Percentiles rank a stretch among this genome's conserved stretches.
Evolutionary conservation across 1,284 basidiomycete genomes (phyloP).

Genomic region (Bjerkandera adusta): DNA sequence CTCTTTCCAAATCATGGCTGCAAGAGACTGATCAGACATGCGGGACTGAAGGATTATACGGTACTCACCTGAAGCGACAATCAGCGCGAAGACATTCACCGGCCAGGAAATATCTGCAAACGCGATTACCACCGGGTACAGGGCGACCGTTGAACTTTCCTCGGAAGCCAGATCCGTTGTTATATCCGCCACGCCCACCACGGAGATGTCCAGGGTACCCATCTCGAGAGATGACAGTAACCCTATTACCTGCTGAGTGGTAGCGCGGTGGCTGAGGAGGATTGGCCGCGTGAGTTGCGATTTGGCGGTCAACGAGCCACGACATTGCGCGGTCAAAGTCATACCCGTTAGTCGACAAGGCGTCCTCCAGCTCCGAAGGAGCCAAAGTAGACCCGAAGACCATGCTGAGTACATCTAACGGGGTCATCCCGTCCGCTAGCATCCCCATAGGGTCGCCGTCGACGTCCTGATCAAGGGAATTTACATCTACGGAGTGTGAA

Average conservation of each 20-base stretch:
- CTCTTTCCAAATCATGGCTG: constrained; percentile 89
- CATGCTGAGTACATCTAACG: constrained; percentile 92
- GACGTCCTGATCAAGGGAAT: constrained; percentile 36
- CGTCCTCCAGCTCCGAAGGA: constrained; percentile 90
- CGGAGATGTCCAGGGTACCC: constrained; percentile 33
- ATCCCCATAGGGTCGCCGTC: constrained; percentile 55
- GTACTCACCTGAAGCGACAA: constrained; percentile 89
- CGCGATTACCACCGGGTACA: constrained; percentile 61
- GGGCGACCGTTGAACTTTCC: constrained; percentile 60
- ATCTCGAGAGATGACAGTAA: constrained; percentile 61
- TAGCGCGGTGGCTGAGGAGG: constrained; percentile 29
- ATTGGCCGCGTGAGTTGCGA: constrained; percentile 35
- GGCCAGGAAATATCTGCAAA: constrained; percentile 95
- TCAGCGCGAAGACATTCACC: constrained; percentile 96
- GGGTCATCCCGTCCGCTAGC: constrained; percentile 90
- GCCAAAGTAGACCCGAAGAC: constrained; percentile 90
- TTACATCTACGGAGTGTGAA: constrained; percentile 14
- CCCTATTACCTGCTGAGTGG: constrained; percentile 60
- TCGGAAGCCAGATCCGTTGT: constrained; percentile 35
- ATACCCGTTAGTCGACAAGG: constrained; percentile 82
- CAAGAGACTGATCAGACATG: constrained; percentile 5
- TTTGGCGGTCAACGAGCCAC: constrained; percentile 79
- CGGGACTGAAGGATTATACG: constrained; percentile 6
- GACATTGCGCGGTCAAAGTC: constrained; percentile 96
- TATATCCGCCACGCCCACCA: constrained; percentile 45